These are phyloP conservation scores for Lolium perenne DNA, from an alignment of 176 grass and related monocot genomes.

Conservation along the genomic window DNA sequence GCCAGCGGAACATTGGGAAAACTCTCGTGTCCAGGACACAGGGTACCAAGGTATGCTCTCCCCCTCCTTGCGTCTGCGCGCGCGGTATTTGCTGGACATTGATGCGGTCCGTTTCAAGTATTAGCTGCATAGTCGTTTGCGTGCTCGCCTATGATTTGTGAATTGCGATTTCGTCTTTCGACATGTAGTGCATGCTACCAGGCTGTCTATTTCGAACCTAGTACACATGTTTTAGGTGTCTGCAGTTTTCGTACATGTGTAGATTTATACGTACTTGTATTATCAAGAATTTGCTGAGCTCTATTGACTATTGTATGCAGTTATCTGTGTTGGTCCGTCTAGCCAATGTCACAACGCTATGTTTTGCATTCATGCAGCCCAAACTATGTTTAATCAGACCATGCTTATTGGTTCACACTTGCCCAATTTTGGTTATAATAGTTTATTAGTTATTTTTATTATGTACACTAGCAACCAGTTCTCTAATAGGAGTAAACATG, in stretches of 20 bases:
- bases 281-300: neutral
- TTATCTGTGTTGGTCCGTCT: neutral
- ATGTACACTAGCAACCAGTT: neutral
- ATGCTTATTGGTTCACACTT: neutral
- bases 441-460: too few species aligned
- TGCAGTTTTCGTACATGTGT: too few species aligned
- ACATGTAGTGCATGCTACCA: neutral
- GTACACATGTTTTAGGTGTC: neutral
- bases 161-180: neutral
- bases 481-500: neutral
- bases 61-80: neutral
- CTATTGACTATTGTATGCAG: neutral
- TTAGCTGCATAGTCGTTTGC: neutral
- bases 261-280: neutral
- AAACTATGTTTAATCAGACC: neutral
- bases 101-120: neutral
- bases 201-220: neutral
- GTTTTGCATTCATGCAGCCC: neutral
- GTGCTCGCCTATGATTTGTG: too few species aligned
- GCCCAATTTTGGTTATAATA: neutral
- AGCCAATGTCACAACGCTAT: neutral
- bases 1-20: constrained; percentile 69
- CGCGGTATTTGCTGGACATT: neutral
- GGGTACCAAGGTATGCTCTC: constrained; percentile 69
- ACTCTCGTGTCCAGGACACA: constrained; percentile 97